Conservation (phyloP, 2,329 filamentous ascomycete species). For the Aureobasidium uvarum region DNA sequence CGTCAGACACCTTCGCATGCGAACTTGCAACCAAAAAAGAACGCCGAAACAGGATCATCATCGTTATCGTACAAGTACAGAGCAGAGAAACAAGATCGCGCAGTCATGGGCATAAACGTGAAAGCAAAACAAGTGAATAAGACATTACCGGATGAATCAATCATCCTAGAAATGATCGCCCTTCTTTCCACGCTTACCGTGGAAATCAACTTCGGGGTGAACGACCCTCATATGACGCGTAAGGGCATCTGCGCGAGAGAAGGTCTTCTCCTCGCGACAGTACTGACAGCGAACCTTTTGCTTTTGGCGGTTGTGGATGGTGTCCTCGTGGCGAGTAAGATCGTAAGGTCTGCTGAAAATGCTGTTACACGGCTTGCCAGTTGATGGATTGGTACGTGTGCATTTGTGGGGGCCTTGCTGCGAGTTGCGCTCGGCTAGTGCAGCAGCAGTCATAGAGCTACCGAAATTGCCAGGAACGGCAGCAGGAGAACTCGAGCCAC, state of each 20-base stretch:
- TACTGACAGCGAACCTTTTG: constrained; percentile 90
- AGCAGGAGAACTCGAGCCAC: constrained; percentile 36
- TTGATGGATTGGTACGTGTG: constrained; percentile 89
- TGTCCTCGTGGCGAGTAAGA: constrained; percentile 92
- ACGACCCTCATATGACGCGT: constrained; percentile 94
- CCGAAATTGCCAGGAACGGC: constrained; percentile 32
- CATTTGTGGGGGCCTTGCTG: constrained; percentile 94
- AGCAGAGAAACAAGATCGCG: not conserved
- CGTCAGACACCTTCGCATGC: constrained; percentile 3
- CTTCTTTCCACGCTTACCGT: constrained; percentile 58
- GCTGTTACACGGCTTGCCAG: constrained; percentile 90
- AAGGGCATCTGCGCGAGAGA: constrained; percentile 90
- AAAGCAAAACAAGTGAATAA: not conserved
- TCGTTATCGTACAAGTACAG: constrained; percentile 25
- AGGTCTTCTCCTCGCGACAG: constrained; percentile 95
- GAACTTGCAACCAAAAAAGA: not conserved
- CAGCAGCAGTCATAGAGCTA: constrained; percentile 53
- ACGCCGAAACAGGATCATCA: constrained; percentile 12
- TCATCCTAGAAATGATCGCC: constrained; percentile 21
- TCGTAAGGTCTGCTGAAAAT: constrained; percentile 96
- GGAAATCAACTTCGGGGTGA: constrained; percentile 81
- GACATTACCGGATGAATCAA: not conserved
- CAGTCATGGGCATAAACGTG: not conserved
- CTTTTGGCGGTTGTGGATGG: constrained; percentile 92
- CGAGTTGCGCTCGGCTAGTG: constrained; percentile 66